Evolutionary conservation across 306 rosid species (phyloP).

Genomic region (Calophaca sinica): DNA sequence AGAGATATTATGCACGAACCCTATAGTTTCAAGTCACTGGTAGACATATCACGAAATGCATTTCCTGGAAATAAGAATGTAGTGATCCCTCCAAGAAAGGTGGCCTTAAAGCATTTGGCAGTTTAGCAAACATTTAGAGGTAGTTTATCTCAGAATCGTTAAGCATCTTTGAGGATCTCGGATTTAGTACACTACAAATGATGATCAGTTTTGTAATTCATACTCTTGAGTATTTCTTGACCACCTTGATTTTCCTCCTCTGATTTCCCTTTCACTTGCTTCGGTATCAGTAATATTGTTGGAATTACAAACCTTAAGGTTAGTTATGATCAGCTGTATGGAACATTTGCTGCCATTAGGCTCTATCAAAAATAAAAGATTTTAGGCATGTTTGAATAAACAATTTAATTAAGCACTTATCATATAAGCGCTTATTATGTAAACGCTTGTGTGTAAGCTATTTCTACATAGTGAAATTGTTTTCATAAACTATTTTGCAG

Average conservation of each 20-base stretch:
- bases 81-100: slow-evolving; percentile 70
- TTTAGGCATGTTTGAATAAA: too few relatives aligned
- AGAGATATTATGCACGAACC: slow-evolving; percentile 91
- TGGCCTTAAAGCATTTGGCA: slow-evolving; percentile 46
- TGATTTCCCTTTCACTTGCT: background rate
- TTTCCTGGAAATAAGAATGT: slow-evolving; percentile 87
- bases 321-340: background rate
- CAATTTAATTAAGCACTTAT: too few relatives aligned
- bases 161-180: slow-evolving; percentile 34
- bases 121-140: slow-evolving; percentile 32
- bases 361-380: background rate
- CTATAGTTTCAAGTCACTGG: slow-evolving; percentile 77
- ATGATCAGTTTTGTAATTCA: slow-evolving; percentile 18
- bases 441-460: too few relatives aligned
- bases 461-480: too few relatives aligned
- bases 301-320: background rate
- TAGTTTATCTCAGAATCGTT: slow-evolving; percentile 38
- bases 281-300: slow-evolving; percentile 18
- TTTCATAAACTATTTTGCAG: too few relatives aligned
- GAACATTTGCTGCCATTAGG: slow-evolving; percentile 27
- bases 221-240: background rate
- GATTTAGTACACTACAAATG: slow-evolving; percentile 10
- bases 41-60: slow-evolving; percentile 72
- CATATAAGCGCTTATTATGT: too few relatives aligned
- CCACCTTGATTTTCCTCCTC: background rate